phyloP scores from a whole-genome alignment of 2,329 filamentous ascomycete genomes.

The Colletotrichum cereale region DNA sequence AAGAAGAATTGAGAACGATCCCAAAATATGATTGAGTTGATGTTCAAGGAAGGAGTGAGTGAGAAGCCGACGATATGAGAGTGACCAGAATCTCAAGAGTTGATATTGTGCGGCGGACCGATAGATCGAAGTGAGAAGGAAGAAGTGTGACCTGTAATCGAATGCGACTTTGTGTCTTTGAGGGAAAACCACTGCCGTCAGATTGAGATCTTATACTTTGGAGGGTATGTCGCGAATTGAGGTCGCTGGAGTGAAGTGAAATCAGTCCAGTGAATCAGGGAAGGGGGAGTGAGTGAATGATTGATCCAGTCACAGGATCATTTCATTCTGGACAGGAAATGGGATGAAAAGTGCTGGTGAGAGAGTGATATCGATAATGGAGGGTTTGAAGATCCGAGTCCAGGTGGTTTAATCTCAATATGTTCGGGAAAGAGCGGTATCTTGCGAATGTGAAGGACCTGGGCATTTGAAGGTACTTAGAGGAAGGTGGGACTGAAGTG shows the following conservation, averaged over 20 bases:
- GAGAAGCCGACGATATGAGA: neutral
- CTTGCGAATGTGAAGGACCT: neutral
- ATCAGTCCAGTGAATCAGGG: neutral
- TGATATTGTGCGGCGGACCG: neutral
- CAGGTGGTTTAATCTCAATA: neutral
- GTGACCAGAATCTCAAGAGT: neutral
- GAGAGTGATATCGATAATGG: neutral
- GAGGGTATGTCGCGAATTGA: no score
- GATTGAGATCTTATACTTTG: neutral
- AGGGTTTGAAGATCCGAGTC: neutral
- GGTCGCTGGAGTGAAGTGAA: neutral
- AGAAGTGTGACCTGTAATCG: neutral
- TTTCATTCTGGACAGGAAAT: neutral
- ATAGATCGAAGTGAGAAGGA: neutral
- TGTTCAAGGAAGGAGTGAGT: neutral
- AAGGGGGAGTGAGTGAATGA: neutral
- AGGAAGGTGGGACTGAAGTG: neutral
- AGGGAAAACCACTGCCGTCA: neutral
- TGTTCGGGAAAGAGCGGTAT: neutral
- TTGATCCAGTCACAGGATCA: neutral
- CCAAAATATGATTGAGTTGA: neutral
- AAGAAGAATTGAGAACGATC: neutral
- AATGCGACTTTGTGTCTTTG: neutral
- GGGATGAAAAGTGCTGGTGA: neutral
- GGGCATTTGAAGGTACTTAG: neutral